Evolutionary conservation across 73 alveolate species (phyloP).

Genomic region (Paramecium caudatum): DNA sequence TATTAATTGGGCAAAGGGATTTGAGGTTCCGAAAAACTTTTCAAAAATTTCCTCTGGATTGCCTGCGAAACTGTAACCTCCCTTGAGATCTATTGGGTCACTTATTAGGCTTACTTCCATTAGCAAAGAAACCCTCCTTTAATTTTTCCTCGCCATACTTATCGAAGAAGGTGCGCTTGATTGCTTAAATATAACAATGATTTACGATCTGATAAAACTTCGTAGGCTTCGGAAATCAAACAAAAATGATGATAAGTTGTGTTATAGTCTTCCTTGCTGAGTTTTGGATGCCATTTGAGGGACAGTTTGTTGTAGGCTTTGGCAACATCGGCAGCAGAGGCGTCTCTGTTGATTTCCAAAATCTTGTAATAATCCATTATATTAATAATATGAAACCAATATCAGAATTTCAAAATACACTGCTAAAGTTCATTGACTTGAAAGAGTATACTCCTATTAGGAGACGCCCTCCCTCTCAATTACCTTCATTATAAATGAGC

Average conservation of each 20-base stretch:
- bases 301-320: constrained; percentile 91
- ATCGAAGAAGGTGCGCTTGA: constrained; percentile 88
- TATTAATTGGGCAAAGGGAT: constrained; percentile 87
- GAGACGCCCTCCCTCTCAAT: not conserved
- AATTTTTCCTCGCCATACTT: constrained; percentile 93
- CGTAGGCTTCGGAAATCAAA: constrained; percentile 96
- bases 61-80: constrained; percentile 94
- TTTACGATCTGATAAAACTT: constrained; percentile 89
- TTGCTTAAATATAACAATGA: constrained; percentile 32
- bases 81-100: constrained; percentile 81
- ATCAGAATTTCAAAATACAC: not conserved
- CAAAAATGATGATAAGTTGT: constrained; percentile 87
- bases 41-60: constrained; percentile 97
- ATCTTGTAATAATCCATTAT: constrained; percentile 91
- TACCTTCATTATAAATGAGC: not conserved
- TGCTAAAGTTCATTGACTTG: not conserved
- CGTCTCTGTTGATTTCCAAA: constrained; percentile 86
- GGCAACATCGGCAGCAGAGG: constrained; percentile 90
- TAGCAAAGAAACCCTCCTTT: constrained; percentile 92
- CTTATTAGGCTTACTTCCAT: constrained; percentile 73
- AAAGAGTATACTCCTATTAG: not conserved
- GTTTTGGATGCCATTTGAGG: constrained; percentile 93
- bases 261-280: constrained; percentile 85
- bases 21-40: constrained; percentile 94
- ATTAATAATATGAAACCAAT: too few species aligned